Evolutionary conservation across 768 basidiomycete genomes (phyloP).

Genomic region (Chalciporus piperatus): DNA sequence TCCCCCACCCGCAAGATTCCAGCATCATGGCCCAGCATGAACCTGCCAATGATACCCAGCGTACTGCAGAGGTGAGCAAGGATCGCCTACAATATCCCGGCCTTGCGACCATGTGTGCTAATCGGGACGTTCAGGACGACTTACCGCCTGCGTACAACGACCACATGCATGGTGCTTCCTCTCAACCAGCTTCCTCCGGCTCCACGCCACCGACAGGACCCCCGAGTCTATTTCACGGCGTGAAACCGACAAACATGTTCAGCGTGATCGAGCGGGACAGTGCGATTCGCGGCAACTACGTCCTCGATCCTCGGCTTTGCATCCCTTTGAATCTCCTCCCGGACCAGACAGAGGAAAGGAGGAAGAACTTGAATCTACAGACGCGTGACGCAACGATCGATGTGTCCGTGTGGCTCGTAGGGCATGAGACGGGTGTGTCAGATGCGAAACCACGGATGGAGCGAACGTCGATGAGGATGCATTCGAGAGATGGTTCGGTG

Average conservation of each 20-base stretch:
- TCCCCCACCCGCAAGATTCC: background rate
- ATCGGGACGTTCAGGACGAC: background rate
- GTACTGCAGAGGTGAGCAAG: background rate
- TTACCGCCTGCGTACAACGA: conserved; percentile 9
- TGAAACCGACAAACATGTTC: conserved; percentile 12
- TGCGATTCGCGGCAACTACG: conserved; percentile 11
- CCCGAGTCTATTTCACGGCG: background rate
- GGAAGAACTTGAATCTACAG: conserved; percentile 12
- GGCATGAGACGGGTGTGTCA: background rate
- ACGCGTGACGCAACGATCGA: conserved; percentile 15
- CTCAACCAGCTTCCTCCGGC: background rate
- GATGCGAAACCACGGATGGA: background rate
- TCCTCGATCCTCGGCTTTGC: conserved; percentile 14
- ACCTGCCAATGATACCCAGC: background rate
- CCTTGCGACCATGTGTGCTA: too few relatives aligned
- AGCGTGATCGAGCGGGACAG: conserved; percentile 2
- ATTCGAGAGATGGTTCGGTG: conserved; percentile 10
- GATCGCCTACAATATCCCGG: background rate
- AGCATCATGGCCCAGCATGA: background rate
- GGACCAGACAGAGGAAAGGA: conserved; percentile 4
- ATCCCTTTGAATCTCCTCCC: conserved; percentile 14
- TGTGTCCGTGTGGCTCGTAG: conserved; percentile 29
- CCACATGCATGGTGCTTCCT: background rate
- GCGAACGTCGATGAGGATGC: conserved; percentile 5
- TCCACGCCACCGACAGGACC: background rate